phyloP scores from a whole-genome alignment of 257 asterid species.

The Forsythia viridissima region DNA sequence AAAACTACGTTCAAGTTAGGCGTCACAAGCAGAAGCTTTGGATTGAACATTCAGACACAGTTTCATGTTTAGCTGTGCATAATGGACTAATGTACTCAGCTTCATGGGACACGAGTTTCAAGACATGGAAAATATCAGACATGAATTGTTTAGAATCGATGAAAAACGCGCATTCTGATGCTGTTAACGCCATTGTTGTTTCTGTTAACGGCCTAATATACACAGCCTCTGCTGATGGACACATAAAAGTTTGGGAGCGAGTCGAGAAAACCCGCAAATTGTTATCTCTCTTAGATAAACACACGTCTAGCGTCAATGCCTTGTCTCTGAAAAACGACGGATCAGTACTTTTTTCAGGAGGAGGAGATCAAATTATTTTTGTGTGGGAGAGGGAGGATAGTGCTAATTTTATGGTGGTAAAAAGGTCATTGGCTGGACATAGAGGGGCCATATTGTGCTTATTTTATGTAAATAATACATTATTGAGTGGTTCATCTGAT shows the following conservation, averaged over 20 bases:
- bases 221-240: constrained; percentile 63
- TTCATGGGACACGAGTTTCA: constrained; percentile 65
- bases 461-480: constrained; percentile 28
- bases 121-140: constrained; percentile 47
- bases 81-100: constrained; percentile 42
- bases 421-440: constrained; percentile 44
- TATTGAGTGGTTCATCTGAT: constrained; percentile 66
- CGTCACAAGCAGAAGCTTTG: constrained; percentile 54
- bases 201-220: constrained; percentile 32
- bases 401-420: constrained; percentile 19
- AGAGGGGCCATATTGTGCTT: constrained; percentile 50
- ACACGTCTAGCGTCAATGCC: constrained; percentile 52
- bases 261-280: constrained; percentile 14
- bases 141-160: constrained; percentile 43
- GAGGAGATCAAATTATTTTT: constrained; percentile 40
- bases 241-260: constrained; percentile 44
- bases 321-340: constrained; percentile 42
- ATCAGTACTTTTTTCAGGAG: constrained; percentile 45
- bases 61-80: constrained; percentile 44
- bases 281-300: constrained; percentile 26
- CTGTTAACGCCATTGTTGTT: constrained; percentile 47
- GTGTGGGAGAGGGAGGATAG: constrained; percentile 37
- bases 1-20: constrained; percentile 51
- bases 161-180: constrained; percentile 49
- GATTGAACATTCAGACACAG: constrained; percentile 55